Evolutionary conservation across 345 rosid species (phyloP).

Genomic region (Nasturtium officinale): DNA sequence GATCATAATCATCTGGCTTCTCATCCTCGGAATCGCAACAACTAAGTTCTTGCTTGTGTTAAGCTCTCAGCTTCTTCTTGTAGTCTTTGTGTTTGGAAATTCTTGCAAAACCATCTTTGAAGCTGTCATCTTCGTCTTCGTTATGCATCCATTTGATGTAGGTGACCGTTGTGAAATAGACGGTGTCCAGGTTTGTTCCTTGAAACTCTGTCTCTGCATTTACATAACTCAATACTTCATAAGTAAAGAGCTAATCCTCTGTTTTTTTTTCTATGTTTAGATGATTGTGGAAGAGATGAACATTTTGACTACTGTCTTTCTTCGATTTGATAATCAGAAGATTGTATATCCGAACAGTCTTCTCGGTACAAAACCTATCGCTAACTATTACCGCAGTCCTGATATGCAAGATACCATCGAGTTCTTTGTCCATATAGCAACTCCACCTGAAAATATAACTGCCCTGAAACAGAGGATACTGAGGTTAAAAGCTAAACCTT

Average conservation of each 20-base stretch:
- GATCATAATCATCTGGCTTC: conserved; percentile 65
- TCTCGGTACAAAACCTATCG: conserved; percentile 68
- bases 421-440: conserved; percentile 72
- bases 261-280: conserved; percentile 41
- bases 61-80: conserved; percentile 82
- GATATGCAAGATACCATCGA: conserved; percentile 87
- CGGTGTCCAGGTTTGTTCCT: conserved; percentile 62
- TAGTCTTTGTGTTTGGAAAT: conserved; percentile 80
- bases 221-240: background rate
- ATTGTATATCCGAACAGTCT: conserved; percentile 66
- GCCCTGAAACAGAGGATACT: conserved; percentile 65
- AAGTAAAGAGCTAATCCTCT: conserved; percentile 15
- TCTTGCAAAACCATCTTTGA: conserved; percentile 84
- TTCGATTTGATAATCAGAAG: conserved; percentile 79
- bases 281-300: conserved; percentile 98
- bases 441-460: conserved; percentile 72
- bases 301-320: conserved; percentile 82
- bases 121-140: conserved; percentile 77
- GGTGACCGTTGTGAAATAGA: conserved; percentile 91
- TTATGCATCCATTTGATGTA: conserved; percentile 90
- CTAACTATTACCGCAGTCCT: conserved; percentile 86
- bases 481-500: conserved; percentile 43
- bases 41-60: conserved; percentile 69
- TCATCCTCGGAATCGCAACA: conserved; percentile 83
- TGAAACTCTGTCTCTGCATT: background rate